Base-by-base conservation (phyloP, 2,329 filamentous ascomycete genomes). In the Talaromyces sp. region DNA sequence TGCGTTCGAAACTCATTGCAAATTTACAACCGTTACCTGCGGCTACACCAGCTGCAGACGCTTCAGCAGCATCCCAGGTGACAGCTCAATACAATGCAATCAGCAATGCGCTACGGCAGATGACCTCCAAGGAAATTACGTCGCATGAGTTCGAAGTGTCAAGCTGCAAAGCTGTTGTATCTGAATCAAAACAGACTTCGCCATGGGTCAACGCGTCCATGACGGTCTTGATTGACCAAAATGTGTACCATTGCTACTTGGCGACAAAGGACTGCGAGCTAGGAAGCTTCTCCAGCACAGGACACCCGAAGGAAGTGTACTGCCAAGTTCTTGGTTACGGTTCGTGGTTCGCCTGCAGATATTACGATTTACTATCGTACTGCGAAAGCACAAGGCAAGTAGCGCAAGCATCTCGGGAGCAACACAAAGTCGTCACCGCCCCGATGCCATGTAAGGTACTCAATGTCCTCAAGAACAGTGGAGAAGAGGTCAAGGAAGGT, bases 361-460 rank as follows among this genome's bases (percentile, higher is more conserved):
- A 65, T 2, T 63, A 72, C 58, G 70, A 63, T 0, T 27, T 73
- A 3, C 63, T 77, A 1, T 66, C 66, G 2, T 74, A 69, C 52
- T 60, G 65, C 9, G 67, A 71, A 32, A 69, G 64, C 51, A 57
- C 65, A 10, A 66, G 70, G 4, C 59, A 61, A 1, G 62, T 63
- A 3, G 55, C 60, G 24, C 35, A 50, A 9, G 65, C 55, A 51
- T 0, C n/a, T n/a, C n/a, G n/a, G n/a, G 21, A 63, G 0, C 59
- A 64, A 43, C 62, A 63, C 50, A 68, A 63, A 49, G 62, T 61
- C 3, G 56, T 68, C 1, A 68, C 65, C 4, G 70, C 69, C 7
- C 70, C 71, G 17, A 75, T 76, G 74, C 74, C 73, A 5, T 76
- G 74, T 58, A 73, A 73, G 57, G 67, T 75, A 1, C 63, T 76